Evolutionary conservation across 495 filamentous ascomycete species (phyloP).

Genomic region (Penicillium macrosclerotiorum): DNA sequence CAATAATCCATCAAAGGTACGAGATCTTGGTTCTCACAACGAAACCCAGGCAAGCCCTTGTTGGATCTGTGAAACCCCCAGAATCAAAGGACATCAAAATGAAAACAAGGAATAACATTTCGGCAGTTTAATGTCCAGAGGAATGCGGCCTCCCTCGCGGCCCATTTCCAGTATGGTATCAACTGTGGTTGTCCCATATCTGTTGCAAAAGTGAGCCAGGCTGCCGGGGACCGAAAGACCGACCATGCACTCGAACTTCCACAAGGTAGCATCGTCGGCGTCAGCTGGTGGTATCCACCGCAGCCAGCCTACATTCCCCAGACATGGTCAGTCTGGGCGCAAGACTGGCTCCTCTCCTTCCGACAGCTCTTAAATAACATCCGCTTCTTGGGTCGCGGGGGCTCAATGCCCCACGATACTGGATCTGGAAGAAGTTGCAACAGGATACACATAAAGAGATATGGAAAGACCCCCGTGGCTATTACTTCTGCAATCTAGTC

Average conservation of each 20-base stretch:
- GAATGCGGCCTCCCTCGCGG: slow-evolving; percentile 60
- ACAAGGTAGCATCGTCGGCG: slow-evolving; percentile 50
- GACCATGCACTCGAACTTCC: slow-evolving; percentile 15
- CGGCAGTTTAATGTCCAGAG: slow-evolving; percentile 52
- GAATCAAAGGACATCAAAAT: not conserved
- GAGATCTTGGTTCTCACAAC: slow-evolving; percentile 8
- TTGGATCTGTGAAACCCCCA: not conserved
- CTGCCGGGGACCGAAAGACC: slow-evolving; percentile 12
- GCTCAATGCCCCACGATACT: slow-evolving; percentile 60
- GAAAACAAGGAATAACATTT: slow-evolving; percentile 4
- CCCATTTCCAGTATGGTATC: slow-evolving; percentile 63
- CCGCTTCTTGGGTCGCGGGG: slow-evolving; percentile 61
- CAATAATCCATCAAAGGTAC: slow-evolving; percentile 50
- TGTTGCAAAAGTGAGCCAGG: slow-evolving; percentile 50
- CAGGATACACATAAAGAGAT: slow-evolving; percentile 33
- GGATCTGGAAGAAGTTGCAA: slow-evolving; percentile 50
- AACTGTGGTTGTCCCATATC: slow-evolving; percentile 58
- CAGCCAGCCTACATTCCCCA: slow-evolving; percentile 31
- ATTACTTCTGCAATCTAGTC: slow-evolving; percentile 71
- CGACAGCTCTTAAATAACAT: slow-evolving; percentile 62
- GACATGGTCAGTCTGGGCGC: slow-evolving; percentile 55
- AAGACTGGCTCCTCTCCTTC: slow-evolving; percentile 58
- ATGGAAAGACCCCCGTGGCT: slow-evolving; percentile 48
- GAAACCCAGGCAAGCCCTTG: not conserved
- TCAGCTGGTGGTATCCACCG: slow-evolving; percentile 64